Conservation (phyloP, 2,329 filamentous ascomycete species). For the Diplodia intermedia region DNA sequence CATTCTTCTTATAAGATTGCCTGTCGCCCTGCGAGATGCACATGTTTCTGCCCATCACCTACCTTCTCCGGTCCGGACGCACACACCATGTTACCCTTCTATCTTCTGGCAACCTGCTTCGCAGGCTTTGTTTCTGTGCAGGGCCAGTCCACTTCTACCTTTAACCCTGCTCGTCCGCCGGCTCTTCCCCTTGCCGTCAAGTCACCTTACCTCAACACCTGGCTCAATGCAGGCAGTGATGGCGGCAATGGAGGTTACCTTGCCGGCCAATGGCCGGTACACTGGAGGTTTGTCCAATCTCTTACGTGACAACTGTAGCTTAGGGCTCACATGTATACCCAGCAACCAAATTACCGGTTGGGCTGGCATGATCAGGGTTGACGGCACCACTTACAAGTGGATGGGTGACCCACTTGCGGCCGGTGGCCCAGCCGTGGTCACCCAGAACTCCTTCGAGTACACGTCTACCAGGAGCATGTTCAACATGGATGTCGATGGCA, state of each 20-base stretch:
- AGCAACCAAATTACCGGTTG: slow-evolving; percentile 66
- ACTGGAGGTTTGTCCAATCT: slow-evolving; percentile 63
- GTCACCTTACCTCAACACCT: slow-evolving; percentile 76
- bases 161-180: slow-evolving; percentile 67
- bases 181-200: slow-evolving; percentile 75
- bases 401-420: slow-evolving; percentile 62
- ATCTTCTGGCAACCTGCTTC: slow-evolving; percentile 23
- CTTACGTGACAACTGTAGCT: neutral
- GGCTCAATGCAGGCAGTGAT: slow-evolving; percentile 64
- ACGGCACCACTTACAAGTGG: slow-evolving; percentile 70
- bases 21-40: slow-evolving; percentile 14
- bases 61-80: slow-evolving; percentile 26
- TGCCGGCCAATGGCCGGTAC: slow-evolving; percentile 71
- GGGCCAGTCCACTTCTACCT: slow-evolving; percentile 66
- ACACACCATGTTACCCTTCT: slow-evolving; percentile 30
- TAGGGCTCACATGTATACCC: neutral
- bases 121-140: slow-evolving; percentile 21
- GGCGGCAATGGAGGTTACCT: slow-evolving; percentile 71
- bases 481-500: slow-evolving; percentile 67
- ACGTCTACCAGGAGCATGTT: slow-evolving; percentile 77
- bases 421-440: slow-evolving; percentile 50
- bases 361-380: slow-evolving; percentile 73
- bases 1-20: slow-evolving; percentile 26
- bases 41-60: slow-evolving; percentile 20
- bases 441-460: slow-evolving; percentile 70